These are phyloP conservation scores for Juglanconis oblonga DNA, from an alignment of 2,329 filamentous ascomycete species.

Conservation along the genomic window DNA sequence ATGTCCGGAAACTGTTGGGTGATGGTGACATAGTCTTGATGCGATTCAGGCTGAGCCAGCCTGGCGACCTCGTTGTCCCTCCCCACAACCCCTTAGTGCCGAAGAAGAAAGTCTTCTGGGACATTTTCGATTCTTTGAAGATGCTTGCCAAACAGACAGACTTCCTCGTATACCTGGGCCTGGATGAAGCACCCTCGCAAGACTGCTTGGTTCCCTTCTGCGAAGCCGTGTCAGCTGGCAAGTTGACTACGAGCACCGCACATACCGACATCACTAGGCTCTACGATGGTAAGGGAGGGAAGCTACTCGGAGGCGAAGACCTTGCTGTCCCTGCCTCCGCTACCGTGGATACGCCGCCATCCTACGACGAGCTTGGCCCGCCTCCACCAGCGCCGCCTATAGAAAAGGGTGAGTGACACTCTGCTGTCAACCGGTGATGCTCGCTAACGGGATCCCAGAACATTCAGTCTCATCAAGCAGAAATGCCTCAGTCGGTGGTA, in stretches of 20 bases:
- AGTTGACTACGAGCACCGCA: neutral
- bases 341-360: neutral
- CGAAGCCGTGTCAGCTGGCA: neutral
- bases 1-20: neutral
- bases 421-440: neutral
- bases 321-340: neutral
- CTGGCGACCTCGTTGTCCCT: neutral
- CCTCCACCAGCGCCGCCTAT: conserved; percentile 2
- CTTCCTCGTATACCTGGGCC: neutral
- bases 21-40: neutral
- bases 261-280: conserved; percentile 5
- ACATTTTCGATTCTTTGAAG: conserved; percentile 1
- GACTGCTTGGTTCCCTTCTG: neutral
- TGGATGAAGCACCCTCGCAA: neutral
- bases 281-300: conserved; percentile 7
- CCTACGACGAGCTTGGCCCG: conserved; percentile 1
- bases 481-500: neutral
- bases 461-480: neutral
- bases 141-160: neutral
- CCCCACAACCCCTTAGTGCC: neutral
- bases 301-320: neutral
- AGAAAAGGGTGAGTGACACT: neutral
- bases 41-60: neutral
- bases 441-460: neutral
- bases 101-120: conserved; percentile 6